Percentiles rank a stretch among this genome's conserved stretches.
Evolutionary conservation across 352 stramenopile genomes (phyloP).

Genomic region (Globisporangium cystogenes): DNA sequence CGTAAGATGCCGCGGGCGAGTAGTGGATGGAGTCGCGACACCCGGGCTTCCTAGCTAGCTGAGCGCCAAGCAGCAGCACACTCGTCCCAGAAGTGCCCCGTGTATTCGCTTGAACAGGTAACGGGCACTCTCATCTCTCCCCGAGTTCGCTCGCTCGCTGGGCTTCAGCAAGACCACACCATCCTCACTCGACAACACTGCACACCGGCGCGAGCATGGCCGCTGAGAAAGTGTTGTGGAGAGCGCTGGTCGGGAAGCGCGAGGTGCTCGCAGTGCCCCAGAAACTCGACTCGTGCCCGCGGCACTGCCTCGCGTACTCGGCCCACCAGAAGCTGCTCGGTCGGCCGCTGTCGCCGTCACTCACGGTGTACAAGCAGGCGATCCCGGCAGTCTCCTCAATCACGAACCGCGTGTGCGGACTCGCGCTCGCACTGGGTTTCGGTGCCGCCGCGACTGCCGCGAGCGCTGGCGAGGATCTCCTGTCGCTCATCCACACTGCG

Average conservation of each 20-base stretch:
- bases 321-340: conserved; percentile 72
- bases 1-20: too few relatives aligned
- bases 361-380: conserved; percentile 91
- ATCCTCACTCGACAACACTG: too few relatives aligned
- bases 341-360: conserved; percentile 87
- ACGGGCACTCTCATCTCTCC: background rate
- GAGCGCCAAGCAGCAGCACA: background rate
- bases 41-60: too few relatives aligned
- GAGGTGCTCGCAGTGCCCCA: background rate
- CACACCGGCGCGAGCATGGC: too few relatives aligned
- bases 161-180: background rate
- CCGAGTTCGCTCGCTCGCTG: background rate
- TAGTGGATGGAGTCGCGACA: too few relatives aligned
- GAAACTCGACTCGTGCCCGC: background rate
- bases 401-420: conserved; percentile 86
- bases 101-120: conserved; percentile 6
- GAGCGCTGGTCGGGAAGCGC: background rate
- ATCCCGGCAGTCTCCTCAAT: conserved; percentile 89
- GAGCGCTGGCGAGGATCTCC: conserved; percentile 43
- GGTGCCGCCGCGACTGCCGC: conserved; percentile 47
- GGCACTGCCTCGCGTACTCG: conserved; percentile 31
- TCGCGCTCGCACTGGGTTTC: conserved; percentile 67
- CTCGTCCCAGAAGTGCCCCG: background rate
- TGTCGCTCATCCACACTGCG: conserved; percentile 48
- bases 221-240: conserved; percentile 5